These are phyloP conservation scores for Zymoseptoria passerinii DNA, from an alignment of 2,329 filamentous ascomycete species.

Conservation along the genomic window DNA sequence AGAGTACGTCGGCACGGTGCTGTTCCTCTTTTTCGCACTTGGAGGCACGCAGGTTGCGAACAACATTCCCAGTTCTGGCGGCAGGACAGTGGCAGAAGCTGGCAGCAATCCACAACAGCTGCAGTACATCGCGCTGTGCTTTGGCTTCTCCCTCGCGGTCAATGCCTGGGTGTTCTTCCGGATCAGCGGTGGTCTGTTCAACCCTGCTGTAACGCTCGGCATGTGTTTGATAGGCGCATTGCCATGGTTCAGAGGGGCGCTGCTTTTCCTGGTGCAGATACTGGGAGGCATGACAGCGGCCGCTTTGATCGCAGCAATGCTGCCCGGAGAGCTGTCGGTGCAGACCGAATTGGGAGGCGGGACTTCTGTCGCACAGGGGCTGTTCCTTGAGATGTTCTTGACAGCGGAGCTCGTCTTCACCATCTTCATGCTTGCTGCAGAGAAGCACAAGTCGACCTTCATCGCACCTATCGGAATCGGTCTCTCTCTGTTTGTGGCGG, in stretches of 20 bases:
- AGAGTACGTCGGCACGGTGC: constrained; percentile 38
- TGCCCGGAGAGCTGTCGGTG: constrained; percentile 24
- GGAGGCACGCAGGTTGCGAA: constrained; percentile 40
- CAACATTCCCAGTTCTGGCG: constrained; percentile 24
- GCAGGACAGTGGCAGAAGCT: constrained; percentile 16
- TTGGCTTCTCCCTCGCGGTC: constrained; percentile 32
- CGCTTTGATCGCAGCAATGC: constrained; percentile 23
- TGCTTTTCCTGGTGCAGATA: constrained; percentile 26
- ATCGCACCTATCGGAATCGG: constrained; percentile 22
- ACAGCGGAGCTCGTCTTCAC: constrained; percentile 26
- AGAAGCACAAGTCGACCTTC: constrained; percentile 30
- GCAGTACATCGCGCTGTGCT: constrained; percentile 31
- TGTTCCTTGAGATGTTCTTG: constrained; percentile 31
- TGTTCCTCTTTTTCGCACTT: constrained; percentile 41
- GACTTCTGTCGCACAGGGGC: constrained; percentile 23
- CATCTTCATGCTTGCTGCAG: constrained; percentile 30
- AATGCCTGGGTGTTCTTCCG: constrained; percentile 32
- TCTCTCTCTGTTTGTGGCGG: constrained; percentile 19
- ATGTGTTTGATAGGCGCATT: constrained; percentile 24
- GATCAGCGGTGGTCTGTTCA: constrained; percentile 25
- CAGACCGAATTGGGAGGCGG: constrained; percentile 25
- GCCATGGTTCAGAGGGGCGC: constrained; percentile 17
- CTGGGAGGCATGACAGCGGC: constrained; percentile 26
- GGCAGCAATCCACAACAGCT: constrained; percentile 31
- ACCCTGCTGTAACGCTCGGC: constrained; percentile 28